Percentiles rank a stretch among this genome's conserved stretches.
phyloP scores from a whole-genome alignment of 345 rosid genomes.

The Populus euphratica region DNA sequence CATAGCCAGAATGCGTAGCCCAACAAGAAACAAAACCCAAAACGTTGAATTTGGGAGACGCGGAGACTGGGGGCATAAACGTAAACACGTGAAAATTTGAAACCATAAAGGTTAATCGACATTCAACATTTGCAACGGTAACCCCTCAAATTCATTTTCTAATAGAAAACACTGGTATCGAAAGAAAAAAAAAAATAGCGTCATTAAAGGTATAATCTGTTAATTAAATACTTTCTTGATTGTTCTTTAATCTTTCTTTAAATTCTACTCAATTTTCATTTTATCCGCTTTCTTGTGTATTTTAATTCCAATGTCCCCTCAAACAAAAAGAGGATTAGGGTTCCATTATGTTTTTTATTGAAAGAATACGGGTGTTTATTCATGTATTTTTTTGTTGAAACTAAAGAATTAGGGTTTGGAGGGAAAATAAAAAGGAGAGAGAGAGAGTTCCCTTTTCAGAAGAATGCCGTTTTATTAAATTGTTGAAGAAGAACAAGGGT shows the following conservation, averaged over 20 bases:
- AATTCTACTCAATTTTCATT: not conserved
- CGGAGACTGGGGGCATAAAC: not conserved
- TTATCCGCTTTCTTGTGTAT: not conserved
- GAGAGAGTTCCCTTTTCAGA: not conserved
- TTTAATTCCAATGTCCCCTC: not conserved
- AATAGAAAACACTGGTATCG: not conserved
- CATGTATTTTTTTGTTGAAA: too few relatives aligned
- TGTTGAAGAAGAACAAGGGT: not conserved
- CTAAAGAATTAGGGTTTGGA: too few relatives aligned
- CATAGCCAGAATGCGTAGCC: not conserved
- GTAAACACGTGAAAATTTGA: not conserved
- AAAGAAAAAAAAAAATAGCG: not conserved
- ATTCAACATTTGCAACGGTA: not conserved
- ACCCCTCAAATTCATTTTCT: not conserved
- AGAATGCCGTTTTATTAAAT: not conserved
- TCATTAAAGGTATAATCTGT: not conserved
- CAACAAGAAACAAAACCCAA: not conserved
- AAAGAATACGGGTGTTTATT: too few relatives aligned
- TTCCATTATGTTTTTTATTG: too few relatives aligned
- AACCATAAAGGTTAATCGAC: too few relatives aligned
- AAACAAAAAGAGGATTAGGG: not conserved
- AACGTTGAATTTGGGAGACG: too few relatives aligned
- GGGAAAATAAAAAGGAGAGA: not conserved
- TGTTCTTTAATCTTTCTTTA: not conserved
- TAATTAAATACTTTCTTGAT: too few relatives aligned